Evolutionary conservation across 139 green algal species (phyloP).

Genomic region (Deuterostichococcus epilithicus): DNA sequence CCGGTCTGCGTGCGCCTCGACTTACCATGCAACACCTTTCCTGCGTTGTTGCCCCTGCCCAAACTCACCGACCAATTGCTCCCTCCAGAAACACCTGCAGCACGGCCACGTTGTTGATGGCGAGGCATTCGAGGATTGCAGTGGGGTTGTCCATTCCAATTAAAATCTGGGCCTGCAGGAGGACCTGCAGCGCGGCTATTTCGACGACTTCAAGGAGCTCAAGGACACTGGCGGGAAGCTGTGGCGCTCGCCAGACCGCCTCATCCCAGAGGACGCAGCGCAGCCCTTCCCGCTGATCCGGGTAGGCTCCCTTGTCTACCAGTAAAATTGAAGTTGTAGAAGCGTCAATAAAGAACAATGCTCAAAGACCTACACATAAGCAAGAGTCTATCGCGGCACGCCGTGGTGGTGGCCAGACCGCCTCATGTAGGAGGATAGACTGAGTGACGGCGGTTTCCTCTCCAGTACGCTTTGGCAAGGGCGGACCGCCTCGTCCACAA

Average conservation of each 20-base stretch:
- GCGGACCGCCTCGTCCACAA: too few relatives aligned
- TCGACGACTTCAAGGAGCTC: slow-evolving; percentile 50
- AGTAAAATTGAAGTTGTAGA: too few relatives aligned
- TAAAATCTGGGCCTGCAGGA: slow-evolving; percentile 18
- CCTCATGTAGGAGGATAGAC: too few relatives aligned
- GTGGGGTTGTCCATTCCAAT: background rate
- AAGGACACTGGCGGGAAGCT: slow-evolving; percentile 41
- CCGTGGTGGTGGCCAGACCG: too few relatives aligned
- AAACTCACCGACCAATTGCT: background rate
- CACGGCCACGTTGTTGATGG: background rate
- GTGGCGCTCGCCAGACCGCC: slow-evolving; percentile 19
- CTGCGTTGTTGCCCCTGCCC: background rate
- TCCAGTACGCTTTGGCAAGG: too few relatives aligned
- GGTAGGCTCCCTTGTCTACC: background rate
- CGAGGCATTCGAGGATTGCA: background rate
- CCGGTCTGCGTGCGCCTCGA: too few relatives aligned
- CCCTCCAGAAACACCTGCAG: background rate
- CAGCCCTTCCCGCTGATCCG: slow-evolving; percentile 20
- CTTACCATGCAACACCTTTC: background rate
- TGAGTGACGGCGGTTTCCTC: too few relatives aligned
- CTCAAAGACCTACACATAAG: too few relatives aligned
- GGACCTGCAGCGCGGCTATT: slow-evolving; percentile 50
- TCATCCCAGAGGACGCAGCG: slow-evolving; percentile 10
- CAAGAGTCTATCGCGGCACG: too few relatives aligned
- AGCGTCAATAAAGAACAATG: too few relatives aligned